Base-by-base conservation (phyloP, 306 rosid species). In the Styphnolobium japonicum region DNA sequence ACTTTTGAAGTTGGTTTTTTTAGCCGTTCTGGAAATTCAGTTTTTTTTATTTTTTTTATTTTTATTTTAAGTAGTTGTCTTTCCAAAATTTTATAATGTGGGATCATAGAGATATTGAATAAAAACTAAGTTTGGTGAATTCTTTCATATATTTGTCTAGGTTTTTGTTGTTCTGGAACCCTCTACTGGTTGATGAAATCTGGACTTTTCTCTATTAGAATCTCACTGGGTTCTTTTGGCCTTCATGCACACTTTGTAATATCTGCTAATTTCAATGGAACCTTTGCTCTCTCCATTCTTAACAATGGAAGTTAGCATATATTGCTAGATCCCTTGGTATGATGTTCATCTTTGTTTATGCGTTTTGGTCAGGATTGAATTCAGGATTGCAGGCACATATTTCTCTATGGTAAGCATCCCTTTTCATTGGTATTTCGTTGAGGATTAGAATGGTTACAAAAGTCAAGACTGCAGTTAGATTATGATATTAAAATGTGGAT, bases 401-500 rank as follows among this genome's bases (percentile, higher is more conserved):
- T 82, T 88, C 61, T 77, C 85, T 43, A 95, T 95, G 99, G 99
- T 95, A 81, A 91, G 90, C 67, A 52, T 53, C 55, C 27, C n/a
- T 34, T 11, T 63, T 19, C 25, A 46, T 45, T 77, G 45, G 27
- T 60, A 22, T 84, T 61, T 40, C 12, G 46, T 71, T 72, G 43
- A 68, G 56, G 10, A 31, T 74, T 69, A 15, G 22, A 72, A 66
- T 64, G 72, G 27, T 57, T 64, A 3, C 33, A 16, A 78, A 58
- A 73, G n/a, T 74, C 40, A 16, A 31, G 53, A 85, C 79, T 81
- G 81, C 40, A 25, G 60, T 29, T 73, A 63, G 65, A 63, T 48
- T 66, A 36, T 80, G 83, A 34, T 81, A n/a, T 68, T 37, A 53
- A 43, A 74, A 73, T 72, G 6, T 67, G 84, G 86, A 84, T 74